Conservation (phyloP, 768 basidiomycete genomes). For the Russula sp. region DNA sequence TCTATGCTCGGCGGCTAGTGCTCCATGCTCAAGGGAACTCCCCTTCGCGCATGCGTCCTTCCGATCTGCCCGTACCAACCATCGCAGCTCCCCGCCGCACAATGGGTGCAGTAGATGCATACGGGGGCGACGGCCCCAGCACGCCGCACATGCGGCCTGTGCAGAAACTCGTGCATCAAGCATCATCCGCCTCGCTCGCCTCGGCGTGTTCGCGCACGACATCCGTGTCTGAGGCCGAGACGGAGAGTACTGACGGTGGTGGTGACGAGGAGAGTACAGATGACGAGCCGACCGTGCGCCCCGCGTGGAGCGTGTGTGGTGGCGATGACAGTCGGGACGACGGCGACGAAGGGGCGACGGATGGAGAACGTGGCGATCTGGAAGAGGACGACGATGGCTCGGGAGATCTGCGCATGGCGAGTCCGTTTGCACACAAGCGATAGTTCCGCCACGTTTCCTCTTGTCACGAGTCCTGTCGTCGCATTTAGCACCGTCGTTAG, state of each 20-base stretch:
- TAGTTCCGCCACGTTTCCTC: conserved; percentile 1
- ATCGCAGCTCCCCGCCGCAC: conserved; percentile 28
- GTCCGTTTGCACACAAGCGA: conserved; percentile 9
- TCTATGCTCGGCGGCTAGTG: conserved; percentile 87
- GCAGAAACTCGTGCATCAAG: conserved; percentile 15
- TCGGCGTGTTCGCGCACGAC: conserved; percentile 28
- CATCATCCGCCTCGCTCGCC: conserved; percentile 21
- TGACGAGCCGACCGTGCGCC: conserved; percentile 77
- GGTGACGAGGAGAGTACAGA: conserved; percentile 52
- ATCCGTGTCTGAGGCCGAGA: conserved; percentile 31
- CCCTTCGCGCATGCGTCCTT: conserved; percentile 19
- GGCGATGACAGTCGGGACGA: conserved; percentile 14
- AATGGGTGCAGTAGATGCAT: conserved; percentile 46
- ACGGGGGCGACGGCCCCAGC: conserved; percentile 18
- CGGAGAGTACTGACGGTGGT: conserved; percentile 30
- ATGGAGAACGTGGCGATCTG: conserved; percentile 9
- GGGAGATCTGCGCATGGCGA: conserved; percentile 17
- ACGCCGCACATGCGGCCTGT: conserved; percentile 17
- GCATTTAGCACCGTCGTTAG: conserved; percentile 5
- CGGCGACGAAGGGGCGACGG: conserved; percentile 1
- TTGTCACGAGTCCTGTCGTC: background rate
- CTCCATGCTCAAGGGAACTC: conserved; percentile 44
- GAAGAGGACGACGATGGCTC: conserved; percentile 14
- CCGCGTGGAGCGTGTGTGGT: conserved; percentile 23
- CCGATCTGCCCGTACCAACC: conserved; percentile 1